Percentiles rank a stretch among this genome's conserved stretches.
phyloP scores from a whole-genome alignment of 257 asterid genomes.

The Fraxinus quadrangulata region DNA sequence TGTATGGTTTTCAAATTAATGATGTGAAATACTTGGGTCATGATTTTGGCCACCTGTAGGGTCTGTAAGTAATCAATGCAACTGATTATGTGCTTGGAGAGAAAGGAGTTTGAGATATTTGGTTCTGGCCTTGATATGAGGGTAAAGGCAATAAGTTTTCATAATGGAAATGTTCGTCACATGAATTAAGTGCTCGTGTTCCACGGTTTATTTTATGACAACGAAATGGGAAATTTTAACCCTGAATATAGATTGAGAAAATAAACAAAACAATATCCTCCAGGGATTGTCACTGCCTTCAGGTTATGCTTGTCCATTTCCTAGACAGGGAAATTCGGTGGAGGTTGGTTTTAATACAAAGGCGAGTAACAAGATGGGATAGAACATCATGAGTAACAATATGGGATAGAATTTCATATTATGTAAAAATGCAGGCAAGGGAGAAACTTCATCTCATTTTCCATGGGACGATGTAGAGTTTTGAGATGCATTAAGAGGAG shows the following conservation, averaged over 20 bases:
- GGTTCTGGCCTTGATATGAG: neutral
- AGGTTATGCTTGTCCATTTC: neutral
- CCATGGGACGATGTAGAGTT: neutral
- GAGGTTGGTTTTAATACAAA: neutral
- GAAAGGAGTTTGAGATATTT: neutral
- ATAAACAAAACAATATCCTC: neutral
- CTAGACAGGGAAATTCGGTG: neutral
- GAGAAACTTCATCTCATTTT: neutral
- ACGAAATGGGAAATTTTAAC: neutral
- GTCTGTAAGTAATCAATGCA: neutral
- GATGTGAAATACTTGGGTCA: neutral
- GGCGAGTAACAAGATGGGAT: neutral
- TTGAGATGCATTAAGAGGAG: neutral
- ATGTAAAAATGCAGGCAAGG: neutral
- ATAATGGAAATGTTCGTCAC: neutral
- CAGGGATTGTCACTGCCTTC: neutral
- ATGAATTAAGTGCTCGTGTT: no score
- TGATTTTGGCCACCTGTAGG: neutral
- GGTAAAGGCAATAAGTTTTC: neutral
- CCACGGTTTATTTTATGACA: neutral
- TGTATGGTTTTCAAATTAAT: neutral
- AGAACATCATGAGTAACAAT: neutral
- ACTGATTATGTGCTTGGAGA: neutral
- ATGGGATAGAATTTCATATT: neutral
- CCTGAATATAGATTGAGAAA: neutral